Base-by-base conservation (phyloP, 495 filamentous ascomycete genomes). In the Trichoderma parareesei region DNA sequence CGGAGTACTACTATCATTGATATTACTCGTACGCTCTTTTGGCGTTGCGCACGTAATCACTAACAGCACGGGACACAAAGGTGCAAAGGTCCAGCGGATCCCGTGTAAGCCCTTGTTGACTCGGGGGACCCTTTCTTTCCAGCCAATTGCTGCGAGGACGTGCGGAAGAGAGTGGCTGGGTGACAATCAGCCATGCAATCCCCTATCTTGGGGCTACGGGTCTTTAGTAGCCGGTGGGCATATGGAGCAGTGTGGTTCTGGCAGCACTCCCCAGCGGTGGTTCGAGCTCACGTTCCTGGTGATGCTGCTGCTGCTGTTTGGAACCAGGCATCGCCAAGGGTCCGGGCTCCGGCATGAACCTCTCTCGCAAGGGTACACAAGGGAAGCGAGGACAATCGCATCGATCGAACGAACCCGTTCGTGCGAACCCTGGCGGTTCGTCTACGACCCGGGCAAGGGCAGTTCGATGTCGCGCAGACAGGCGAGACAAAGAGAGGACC, bases 1-100 rank as follows among this genome's bases (percentile, higher is more conserved):
- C 27, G 27, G 27, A 27, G 1, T 27, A 27, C 27, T 27, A 27
- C 27, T 27, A 27, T 27, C 43, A 46, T 46, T n/a, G 13, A 2
- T 11, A 43, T 43, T 13, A 9, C 41, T 13, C 41, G 41, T 43
- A 49, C 6, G n/a, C 48, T 11, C 27, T 7, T 0, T 27, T 57
- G 27, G 53, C 53, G 20, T n/a, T 57, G 53, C 53, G 53, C 53
- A 57, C 53, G 53, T 57, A 57, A 57, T 57, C 53, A 57, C 53
- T 57, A 57, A 37, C 11, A 41, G 3, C 6, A 41, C 40, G 40
- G 6, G 27, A 27, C 27, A 27, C 27, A 27, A 27, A 27, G 27
- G 27, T 27, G 27, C 27, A 27, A 27, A 6, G 40, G 6, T 41
- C 11, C 40, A 7, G 40, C 40, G 40, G 40, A 41, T 7, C 40